Evolutionary conservation across 129 eudicot genomes (phyloP).

Genomic region (Sambucus nigra): DNA sequence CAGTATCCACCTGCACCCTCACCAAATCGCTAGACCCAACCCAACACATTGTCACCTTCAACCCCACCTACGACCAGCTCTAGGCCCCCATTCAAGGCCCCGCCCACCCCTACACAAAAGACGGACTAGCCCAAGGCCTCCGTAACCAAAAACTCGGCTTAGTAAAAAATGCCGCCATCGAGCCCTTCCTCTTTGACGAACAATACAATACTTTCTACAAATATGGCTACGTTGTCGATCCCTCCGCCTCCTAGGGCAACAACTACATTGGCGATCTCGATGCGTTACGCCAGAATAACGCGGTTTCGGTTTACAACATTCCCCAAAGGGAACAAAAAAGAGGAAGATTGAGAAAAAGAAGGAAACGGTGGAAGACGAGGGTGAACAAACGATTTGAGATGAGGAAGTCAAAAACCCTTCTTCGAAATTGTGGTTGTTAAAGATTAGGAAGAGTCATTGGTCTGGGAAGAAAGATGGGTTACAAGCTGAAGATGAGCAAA

Average conservation of each 20-base stretch:
- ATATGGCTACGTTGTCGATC: slow-evolving; percentile 87
- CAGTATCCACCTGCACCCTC: slow-evolving; percentile 35
- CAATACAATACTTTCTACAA: slow-evolving; percentile 81
- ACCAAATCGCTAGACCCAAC: slow-evolving; percentile 75
- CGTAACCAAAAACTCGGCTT: slow-evolving; percentile 92
- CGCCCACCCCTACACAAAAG: slow-evolving; percentile 90
- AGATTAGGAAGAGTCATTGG: slow-evolving; percentile 86
- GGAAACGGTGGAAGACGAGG: slow-evolving; percentile 35
- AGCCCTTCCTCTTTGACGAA: slow-evolving; percentile 69
- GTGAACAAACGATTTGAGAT: slow-evolving; percentile 18
- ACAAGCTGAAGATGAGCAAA: slow-evolving; percentile 88
- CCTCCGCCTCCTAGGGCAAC: slow-evolving; percentile 46
- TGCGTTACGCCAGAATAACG: slow-evolving; percentile 30
- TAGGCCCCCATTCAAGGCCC: slow-evolving; percentile 96
- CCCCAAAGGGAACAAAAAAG: slow-evolving; percentile 70
- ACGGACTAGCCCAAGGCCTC: slow-evolving; percentile 90
- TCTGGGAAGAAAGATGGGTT: slow-evolving; percentile 82
- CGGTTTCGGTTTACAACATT: slow-evolving; percentile 58
- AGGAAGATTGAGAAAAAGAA: slow-evolving; percentile 65
- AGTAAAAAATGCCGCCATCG: slow-evolving; percentile 70
- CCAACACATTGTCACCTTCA: slow-evolving; percentile 72
- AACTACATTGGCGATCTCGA: slow-evolving; percentile 80
- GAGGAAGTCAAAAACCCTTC: slow-evolving; percentile 68
- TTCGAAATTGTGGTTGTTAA: slow-evolving; percentile 55
- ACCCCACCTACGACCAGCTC: slow-evolving; percentile 90